Evolutionary conservation across 2,329 filamentous ascomycete genomes (phyloP), one percentile per base, ranked within the genome.

Genomic region (Colletotrichum caudatum): DNA sequence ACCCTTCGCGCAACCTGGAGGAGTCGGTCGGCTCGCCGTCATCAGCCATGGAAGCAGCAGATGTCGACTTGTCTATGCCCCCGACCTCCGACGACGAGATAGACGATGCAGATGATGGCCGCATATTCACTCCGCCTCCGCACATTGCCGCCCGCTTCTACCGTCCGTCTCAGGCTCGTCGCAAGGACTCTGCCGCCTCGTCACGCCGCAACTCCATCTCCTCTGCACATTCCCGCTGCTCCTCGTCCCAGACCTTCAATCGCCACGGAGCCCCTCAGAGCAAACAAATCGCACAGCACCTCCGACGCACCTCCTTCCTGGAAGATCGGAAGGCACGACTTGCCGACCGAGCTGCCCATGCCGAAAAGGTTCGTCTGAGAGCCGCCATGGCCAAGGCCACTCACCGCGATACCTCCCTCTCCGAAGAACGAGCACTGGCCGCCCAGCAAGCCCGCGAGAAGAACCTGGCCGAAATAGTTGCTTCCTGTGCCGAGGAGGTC

Each of bases 131-230:
- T 64, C 93, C 92, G 57, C 93, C 93, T 64, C 90, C 93, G 39
- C 92, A 91, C 78, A 92, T 95, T 78, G 92, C 92, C 76, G 92
- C 92, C 65, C 92, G 93, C 74, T 94, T 95, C 84, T 93, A 93
- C 81, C 88, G 90, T 72, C 88, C 87, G 46, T 88, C 85, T 5
- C 89, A 90, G 75, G 88, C 86, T 74, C 90, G 92, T 75, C 90
- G 91, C 76, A 93, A 92, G 80, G 91, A 91, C 69, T 94, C 93
- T 33, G 92, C 93, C 18, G 89, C 92, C 33, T 94, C 93, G 1
- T 94, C 93, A 39, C 91, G 93, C 74, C 90, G 93, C 73, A 94
- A 94, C 81, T 94, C 92, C 69, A 88, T 94, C 39, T 94, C 93
- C 5, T 95, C 93, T 1, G 89, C 87, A 33, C 92, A 93, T 71